Evolutionary conservation across 1,284 basidiomycete species (phyloP), one percentile per base, ranked within the genome.

Genomic region (Moniliophthora roreri): DNA sequence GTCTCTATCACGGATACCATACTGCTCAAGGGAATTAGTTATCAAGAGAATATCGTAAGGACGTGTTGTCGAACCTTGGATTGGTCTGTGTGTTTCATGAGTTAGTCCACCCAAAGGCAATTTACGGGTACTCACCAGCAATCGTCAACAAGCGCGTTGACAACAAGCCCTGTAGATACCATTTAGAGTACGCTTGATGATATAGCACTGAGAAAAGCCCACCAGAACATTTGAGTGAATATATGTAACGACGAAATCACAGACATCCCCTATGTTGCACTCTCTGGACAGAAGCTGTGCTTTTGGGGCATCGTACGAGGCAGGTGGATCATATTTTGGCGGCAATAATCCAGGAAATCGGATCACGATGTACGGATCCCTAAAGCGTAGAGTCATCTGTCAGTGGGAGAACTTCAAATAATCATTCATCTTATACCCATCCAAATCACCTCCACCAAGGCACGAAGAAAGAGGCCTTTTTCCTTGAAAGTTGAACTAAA

Each of bases 191-290:
- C 28, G 11, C 26, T 20, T 49, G n/a, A n/a, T 24, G 20, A 44
- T 7, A 18, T 3, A 28, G 46, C 11, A 52, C 35, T 47, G 28
- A 32, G 10, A 23, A 3, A 38, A 13, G 62, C 74, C 45, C 67
- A 88, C 87, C 71, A 88, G 67, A 35, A 89, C 77, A 62, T 93
- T 89, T 0, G 88, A 90, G 56, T 88, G 81, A 62, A 92, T 89
- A 56, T 90, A 94, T 60, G 93, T 84, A 21, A 93, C 81, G 26
- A 94, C 76, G 64, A 94, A 94, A 57, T 92, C 78, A 57, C 85
- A 87, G 1, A 93, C 84, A 59, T 93, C 90, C 1, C 86, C 76
- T 6, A 92, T 80, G 0, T 78, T 84, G 56, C 83, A 83, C 1
- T 80, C 73, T 21, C 79, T 73, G 3, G 78, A 76, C 1, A 89